Percentiles rank a stretch among this genome's conserved stretches.
Conservation (phyloP, 164 flowering plant genomes). For the Aristolochia californica region DNA sequence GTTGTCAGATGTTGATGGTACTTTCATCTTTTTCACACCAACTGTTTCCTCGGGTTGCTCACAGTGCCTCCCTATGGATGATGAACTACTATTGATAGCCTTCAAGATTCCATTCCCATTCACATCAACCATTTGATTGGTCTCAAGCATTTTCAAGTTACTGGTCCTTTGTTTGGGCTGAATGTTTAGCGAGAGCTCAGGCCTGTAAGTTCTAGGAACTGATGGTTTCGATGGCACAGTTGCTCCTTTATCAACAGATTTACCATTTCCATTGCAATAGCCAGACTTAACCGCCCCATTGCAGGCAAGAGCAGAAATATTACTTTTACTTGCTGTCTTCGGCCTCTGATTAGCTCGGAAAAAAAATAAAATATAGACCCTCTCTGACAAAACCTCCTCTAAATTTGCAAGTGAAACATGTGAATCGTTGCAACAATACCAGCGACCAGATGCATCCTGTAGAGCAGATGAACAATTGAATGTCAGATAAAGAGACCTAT, state of each 20-base stretch:
- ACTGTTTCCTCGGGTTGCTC: slow-evolving; percentile 11
- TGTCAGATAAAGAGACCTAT: not conserved
- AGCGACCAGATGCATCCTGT: slow-evolving; percentile 81
- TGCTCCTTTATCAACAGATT: slow-evolving; percentile 15
- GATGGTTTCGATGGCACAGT: slow-evolving; percentile 19
- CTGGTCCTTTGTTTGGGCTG: slow-evolving; percentile 34
- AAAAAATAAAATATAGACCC: slow-evolving; percentile 88
- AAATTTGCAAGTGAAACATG: slow-evolving; percentile 55
- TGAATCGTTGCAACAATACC: slow-evolving; percentile 98
- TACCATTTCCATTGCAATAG: slow-evolving; percentile 35
- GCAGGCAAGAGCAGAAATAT: slow-evolving; percentile 16
- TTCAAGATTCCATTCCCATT: slow-evolving; percentile 31
- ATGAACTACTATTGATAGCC: slow-evolving; percentile 16
- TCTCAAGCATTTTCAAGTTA: slow-evolving; percentile 23
- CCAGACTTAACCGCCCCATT: slow-evolving; percentile 36
- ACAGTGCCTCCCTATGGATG: slow-evolving; percentile 16
- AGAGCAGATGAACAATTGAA: slow-evolving; percentile 2
- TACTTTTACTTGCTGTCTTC: slow-evolving; percentile 8
- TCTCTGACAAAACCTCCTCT: slow-evolving; percentile 87
- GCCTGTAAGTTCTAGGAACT: slow-evolving; percentile 15
- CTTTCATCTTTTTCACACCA: slow-evolving; percentile 15
- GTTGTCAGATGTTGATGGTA: slow-evolving; percentile 1
- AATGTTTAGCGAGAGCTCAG: slow-evolving; percentile 17
- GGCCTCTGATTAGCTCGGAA: slow-evolving; percentile 64
- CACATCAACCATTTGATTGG: slow-evolving; percentile 27